Base-by-base conservation (phyloP, 2,329 filamentous ascomycete genomes). In the Gyromitra esculenta region DNA sequence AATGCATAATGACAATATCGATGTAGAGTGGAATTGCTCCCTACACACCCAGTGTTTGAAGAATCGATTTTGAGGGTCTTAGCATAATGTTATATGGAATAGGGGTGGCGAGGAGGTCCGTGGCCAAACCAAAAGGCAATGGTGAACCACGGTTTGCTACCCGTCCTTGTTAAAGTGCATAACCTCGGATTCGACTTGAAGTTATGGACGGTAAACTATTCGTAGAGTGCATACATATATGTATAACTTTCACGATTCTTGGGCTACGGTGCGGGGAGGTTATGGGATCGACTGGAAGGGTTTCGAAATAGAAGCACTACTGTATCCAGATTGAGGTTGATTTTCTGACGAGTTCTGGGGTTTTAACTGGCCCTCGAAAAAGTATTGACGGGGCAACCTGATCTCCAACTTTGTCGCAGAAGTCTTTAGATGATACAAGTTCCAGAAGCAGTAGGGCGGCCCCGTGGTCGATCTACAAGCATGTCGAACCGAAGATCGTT, bases 401-500 rank as follows among this genome's bases (percentile, higher is more conserved):
- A n/a, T 62, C 66, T 11, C 21, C 56, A 52, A 62, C 43, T 31
- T 64, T 31, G 57, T 64, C 57, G 52, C 68, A 71, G 45, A 54
- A 45, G 5, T 18, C n/a, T 71, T 45, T 63, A 56, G 57, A 71
- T 71, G 67, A 71, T 71, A 71, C 68, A 71, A 39, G 56, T 56
- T 62, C 56, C 52, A 62, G 56, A 60, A 67, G 31, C 50, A 39
- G 62, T 73, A 60, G 45, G 52, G 37, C 54, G 15, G 43, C 13
- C 39, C 65, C 65, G 54, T 48, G 48, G 54, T 65, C 52, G 45
- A 59, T 67, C 54, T 39, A 41, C 57, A 68, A 48, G 72, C 65
- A 74, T 69, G 65, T 64, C 57, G 57, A 75, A 56, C 72, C 72
- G 72, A 54, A 48, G 64, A 70, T 68, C 45, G 54, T 37, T 64